phyloP scores from a whole-genome alignment of 208 protist species.

The Acanthamoeba sp. region DNA sequence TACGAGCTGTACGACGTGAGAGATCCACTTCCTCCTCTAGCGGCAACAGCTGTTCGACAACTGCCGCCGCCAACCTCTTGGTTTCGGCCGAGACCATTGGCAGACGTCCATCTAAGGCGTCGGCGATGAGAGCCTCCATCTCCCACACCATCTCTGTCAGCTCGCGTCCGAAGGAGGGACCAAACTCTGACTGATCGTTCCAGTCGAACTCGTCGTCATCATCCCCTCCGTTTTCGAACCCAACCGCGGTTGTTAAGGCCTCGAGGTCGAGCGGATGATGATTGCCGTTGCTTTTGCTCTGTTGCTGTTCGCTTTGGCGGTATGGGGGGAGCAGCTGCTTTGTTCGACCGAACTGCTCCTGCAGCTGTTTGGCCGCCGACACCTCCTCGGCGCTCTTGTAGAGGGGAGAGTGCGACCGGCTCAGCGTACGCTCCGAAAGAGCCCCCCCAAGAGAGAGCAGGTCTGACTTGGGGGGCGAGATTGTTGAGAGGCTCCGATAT shows the following conservation, averaged over 20 bases:
- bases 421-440: neutral
- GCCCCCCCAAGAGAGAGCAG: neutral
- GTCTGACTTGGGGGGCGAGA: neutral
- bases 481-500: neutral
- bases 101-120: neutral
- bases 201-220: slow-evolving; percentile 4
- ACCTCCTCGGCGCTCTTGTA: too few relatives aligned
- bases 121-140: slow-evolving; percentile 40
- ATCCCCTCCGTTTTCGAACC: neutral
- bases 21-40: neutral
- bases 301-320: too few relatives aligned
- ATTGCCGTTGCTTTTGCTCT: too few relatives aligned
- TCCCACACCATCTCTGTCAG: neutral
- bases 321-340: too few relatives aligned
- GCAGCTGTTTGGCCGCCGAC: too few relatives aligned
- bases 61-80: neutral
- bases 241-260: neutral
- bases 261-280: too few relatives aligned
- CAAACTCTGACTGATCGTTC: neutral
- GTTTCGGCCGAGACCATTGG: neutral
- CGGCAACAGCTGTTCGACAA: neutral
- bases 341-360: too few relatives aligned
- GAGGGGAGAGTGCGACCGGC: neutral
- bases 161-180: neutral
- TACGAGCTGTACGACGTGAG: too few relatives aligned